Base-by-base conservation (phyloP, 768 basidiomycete genomes). In the Dentipellis sp. region DNA sequence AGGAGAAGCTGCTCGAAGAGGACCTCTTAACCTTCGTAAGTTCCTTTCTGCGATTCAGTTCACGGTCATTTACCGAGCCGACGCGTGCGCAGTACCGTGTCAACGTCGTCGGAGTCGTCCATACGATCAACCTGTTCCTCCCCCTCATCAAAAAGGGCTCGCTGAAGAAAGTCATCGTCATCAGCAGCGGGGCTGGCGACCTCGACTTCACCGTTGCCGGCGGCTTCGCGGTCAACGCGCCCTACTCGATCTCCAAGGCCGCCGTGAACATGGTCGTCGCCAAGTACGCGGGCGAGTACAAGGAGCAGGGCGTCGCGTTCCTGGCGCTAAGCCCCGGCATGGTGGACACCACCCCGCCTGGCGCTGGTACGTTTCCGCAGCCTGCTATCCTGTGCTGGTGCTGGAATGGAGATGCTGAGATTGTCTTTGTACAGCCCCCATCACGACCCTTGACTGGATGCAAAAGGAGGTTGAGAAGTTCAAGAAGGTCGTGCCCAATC, bases 191-290 rank as follows among this genome's bases (percentile, higher is more conserved):
- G 37, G 29, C 68, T 11, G 72, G 58, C n/a, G 71, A 70, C 58
- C 47, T 56, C 4, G 69, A 68, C 2, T 38, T 69, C 22, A 64
- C 61, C 2, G 38, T 69, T n/a, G 10, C 12, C 4, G 10, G 56
- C 17, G 64, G 56, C 11, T 55, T 60, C 39, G n/a, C 23, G n/a
- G 42, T 16, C 12, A 10, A 34, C 14, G 54, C 59, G 5, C 57
- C 69, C 10, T 76, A 76, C 63, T 54, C 63, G 34, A 63, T 71
- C 29, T 66, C 72, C 55, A 75, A 76, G 63, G 67, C 69, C 10
- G 74, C 69, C 1, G 38, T 71, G 9, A 71, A 74, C 57, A 66
- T 73, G 65, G 70, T 64, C 22, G 60, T 67, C 9, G 69, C 66
- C n/a, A 72, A 74, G 59, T 75, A 72, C 56, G 71, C 74, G 4